Conservation (phyloP, 164 flowering plant species). For the Chloranthus sessilifolius region DNA sequence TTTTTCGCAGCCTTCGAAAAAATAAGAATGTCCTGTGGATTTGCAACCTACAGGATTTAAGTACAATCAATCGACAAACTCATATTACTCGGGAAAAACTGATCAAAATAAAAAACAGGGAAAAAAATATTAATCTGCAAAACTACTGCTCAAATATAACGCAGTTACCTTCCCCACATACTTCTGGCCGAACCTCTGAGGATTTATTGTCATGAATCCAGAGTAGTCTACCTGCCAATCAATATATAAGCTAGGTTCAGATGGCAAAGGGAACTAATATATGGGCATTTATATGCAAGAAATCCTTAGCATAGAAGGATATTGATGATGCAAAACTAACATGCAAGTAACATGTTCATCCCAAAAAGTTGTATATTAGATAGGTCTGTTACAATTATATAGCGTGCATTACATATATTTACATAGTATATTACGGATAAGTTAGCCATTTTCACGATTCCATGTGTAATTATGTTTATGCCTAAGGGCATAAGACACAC, state of each 20-base stretch:
- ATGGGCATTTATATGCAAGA: background rate
- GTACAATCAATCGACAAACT: too few relatives aligned
- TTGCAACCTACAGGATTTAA: conserved; percentile 68
- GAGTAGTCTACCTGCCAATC: conserved; percentile 85
- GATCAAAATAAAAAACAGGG: conserved; percentile 4
- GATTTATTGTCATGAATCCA: conserved; percentile 96
- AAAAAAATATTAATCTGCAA: background rate
- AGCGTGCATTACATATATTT: too few relatives aligned
- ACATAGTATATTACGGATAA: too few relatives aligned
- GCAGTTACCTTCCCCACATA: conserved; percentile 91
- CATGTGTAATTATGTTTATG: too few relatives aligned
- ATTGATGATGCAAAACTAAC: too few relatives aligned
- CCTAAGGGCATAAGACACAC: too few relatives aligned
- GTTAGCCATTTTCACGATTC: too few relatives aligned
- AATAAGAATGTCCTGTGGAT: conserved; percentile 98
- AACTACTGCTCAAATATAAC: conserved; percentile 6
- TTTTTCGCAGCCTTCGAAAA: conserved; percentile 81
- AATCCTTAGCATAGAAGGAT: too few relatives aligned
- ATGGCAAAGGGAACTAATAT: background rate
- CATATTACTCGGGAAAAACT: too few relatives aligned
- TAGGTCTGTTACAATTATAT: too few relatives aligned
- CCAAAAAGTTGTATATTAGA: too few relatives aligned
- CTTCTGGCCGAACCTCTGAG: conserved; percentile 98
- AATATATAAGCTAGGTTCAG: background rate
- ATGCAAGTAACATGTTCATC: too few relatives aligned